These are phyloP conservation scores for Colletotrichum abscissum DNA, from an alignment of 2,329 filamentous ascomycete species.

Conservation along the genomic window DNA sequence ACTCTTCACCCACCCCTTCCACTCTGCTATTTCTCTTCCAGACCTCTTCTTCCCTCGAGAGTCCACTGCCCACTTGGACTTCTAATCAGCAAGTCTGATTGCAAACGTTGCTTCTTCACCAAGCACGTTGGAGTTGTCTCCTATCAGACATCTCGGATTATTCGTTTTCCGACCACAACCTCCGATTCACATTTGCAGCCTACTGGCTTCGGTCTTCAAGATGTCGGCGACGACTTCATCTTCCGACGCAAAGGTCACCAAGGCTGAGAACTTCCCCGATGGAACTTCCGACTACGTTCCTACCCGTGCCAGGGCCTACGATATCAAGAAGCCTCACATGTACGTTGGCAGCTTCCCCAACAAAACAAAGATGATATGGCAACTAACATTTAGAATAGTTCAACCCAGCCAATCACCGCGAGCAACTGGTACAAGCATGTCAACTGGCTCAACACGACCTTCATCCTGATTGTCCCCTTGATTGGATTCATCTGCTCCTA, in stretches of 20 bases:
- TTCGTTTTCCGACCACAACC: background rate
- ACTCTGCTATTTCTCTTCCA: background rate
- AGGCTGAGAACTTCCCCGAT: constrained; percentile 59
- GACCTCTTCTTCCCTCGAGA: constrained; percentile 16
- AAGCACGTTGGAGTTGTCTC: constrained; percentile 22
- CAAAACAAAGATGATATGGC: background rate
- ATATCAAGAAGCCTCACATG: constrained; percentile 82
- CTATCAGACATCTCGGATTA: constrained; percentile 10
- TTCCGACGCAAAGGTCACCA: constrained; percentile 49
- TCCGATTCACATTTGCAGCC: background rate
- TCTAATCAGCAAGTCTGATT: background rate
- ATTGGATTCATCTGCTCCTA: constrained; percentile 78
- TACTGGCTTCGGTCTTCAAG: constrained; percentile 15
- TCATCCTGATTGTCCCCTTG: constrained; percentile 83
- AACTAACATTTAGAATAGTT: constrained; percentile 42
- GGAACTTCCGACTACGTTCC: constrained; percentile 68
- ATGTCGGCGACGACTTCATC: constrained; percentile 44
- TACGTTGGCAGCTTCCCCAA: background rate
- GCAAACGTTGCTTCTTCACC: constrained; percentile 16
- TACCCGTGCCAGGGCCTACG: constrained; percentile 58
- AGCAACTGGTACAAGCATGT: constrained; percentile 92
- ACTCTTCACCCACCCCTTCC: background rate
- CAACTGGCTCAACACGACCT: constrained; percentile 89
- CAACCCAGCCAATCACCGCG: constrained; percentile 82
- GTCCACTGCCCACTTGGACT: constrained; percentile 14